Evolutionary conservation across 257 asterid species (phyloP), one percentile per base, ranked within the genome.

Genomic region (Solanum pinnatisectum): DNA sequence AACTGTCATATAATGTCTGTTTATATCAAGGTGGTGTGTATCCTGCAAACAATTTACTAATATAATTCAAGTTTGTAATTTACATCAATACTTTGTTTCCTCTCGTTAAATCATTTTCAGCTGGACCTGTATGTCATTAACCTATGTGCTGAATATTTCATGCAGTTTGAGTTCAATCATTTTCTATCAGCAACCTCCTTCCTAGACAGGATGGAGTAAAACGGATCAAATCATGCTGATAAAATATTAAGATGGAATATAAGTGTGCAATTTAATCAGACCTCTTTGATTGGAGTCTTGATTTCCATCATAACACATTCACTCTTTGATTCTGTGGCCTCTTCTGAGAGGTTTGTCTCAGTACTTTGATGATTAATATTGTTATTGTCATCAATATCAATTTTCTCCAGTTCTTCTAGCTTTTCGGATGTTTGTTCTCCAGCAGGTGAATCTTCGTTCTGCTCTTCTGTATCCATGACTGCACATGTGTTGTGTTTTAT

Each of bases 221-320:
- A 52, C 14, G 6, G 25, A 23, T 72, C 59, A 32, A 79, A 60
- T 67, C 86, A 20, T 42, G 84, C 60, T 52, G 79, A 60, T 67
- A 73, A 59, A 87, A 40, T 59, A 35, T 40, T 13, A 70, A 42
- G 84, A 85, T 46, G 73, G 42, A 65, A 77, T 70, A 76, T 85
- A 87, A 82, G 56, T 88, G 49, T 36, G 46, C 30, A 83, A 56
- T 46, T 83, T 77, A 40, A 72, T 86, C 74, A 67, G 18, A 90
- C 96, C 93, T 90, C 90, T 91, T 88, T 81, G 73, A 33, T 78
- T 88, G 90, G 85, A 85, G 81, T 87, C 76, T 84, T 84, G 68
- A 72, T 87, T 84, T 81, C 91, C n/a, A 85, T 79, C 59, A 83
- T n/a, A 37, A 35, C 88, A 42, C 82, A n/a, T 85, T 87, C 88